These are phyloP conservation scores for Panicum hallii DNA, from an alignment of 202 grass and related monocot genomes.

Conservation along the genomic window DNA sequence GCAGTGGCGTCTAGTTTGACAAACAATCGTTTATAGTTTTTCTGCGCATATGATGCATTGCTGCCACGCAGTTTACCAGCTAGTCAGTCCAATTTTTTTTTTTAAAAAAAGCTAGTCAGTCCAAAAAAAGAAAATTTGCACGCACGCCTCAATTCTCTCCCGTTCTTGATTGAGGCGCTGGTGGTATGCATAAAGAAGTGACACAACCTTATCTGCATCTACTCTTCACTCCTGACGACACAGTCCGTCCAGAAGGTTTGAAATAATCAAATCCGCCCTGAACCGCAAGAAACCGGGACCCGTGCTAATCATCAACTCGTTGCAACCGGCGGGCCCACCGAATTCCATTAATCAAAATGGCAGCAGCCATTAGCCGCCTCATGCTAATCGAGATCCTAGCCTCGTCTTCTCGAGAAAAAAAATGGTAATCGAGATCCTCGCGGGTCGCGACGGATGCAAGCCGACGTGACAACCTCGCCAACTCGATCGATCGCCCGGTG, in stretches of 20 bases:
- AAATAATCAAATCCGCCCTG: slow-evolving; percentile 2
- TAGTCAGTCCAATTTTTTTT: neutral
- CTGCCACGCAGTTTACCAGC: neutral
- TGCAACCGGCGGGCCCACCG: neutral
- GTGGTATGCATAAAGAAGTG: too few relatives aligned
- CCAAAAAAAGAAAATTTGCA: neutral
- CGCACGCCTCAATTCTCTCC: too few relatives aligned
- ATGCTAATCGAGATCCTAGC: neutral
- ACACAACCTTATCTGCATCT: neutral
- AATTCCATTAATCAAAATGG: neutral
- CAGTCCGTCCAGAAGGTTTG: slow-evolving; percentile 37
- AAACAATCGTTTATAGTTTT: neutral
- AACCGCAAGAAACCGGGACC: neutral
- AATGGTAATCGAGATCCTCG: neutral
- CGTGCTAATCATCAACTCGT: neutral
- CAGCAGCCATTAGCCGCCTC: neutral
- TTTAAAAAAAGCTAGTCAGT: too few relatives aligned
- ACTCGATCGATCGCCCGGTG: neutral
- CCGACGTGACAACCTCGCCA: neutral
- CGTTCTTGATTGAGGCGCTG: too few relatives aligned
- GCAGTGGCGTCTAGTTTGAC: neutral
- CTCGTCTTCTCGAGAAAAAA: too few relatives aligned
- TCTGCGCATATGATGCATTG: neutral
- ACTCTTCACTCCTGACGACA: neutral
- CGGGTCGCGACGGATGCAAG: neutral